Conservation (phyloP, 306 rosid genomes). For the Fragaria ananassa region DNA sequence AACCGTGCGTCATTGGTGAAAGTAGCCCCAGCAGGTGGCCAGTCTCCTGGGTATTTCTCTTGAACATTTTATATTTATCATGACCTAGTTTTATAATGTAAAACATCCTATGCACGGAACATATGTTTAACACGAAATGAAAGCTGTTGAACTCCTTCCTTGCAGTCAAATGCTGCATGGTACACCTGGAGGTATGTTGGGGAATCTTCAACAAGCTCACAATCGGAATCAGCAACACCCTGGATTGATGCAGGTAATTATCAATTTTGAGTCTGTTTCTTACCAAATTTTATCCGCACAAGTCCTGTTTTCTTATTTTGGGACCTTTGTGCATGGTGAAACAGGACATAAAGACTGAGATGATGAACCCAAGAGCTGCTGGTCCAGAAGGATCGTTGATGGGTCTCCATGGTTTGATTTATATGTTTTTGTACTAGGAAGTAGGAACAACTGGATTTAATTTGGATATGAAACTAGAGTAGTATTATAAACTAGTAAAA, state of each 20-base stretch:
- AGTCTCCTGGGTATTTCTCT: conserved; percentile 53
- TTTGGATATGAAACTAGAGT: not conserved
- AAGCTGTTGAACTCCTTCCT: conserved; percentile 26
- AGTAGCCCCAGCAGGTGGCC: conserved; percentile 44
- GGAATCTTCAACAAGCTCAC: conserved; percentile 43
- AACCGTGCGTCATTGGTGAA: conserved; percentile 42
- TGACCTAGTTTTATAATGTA: conserved; percentile 15
- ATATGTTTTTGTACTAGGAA: conserved; percentile 4
- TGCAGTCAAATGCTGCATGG: conserved; percentile 53
- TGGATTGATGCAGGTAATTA: conserved; percentile 43
- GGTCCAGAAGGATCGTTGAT: conserved; percentile 42
- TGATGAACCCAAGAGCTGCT: conserved; percentile 42
- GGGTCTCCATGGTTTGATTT: conserved; percentile 41
- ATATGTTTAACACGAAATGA: conserved; percentile 17
- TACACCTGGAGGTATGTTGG: conserved; percentile 37
- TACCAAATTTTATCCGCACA: conserved; percentile 4
- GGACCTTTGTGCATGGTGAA: conserved; percentile 29
- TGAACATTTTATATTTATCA: not conserved
- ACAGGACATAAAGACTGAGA: conserved; percentile 51
- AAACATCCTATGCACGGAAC: conserved; percentile 4
- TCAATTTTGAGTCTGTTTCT: conserved; percentile 11
- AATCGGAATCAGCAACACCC: conserved; percentile 51
- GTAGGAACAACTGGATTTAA: not conserved
- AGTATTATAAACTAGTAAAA: too few species aligned
- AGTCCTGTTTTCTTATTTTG: conserved; percentile 15